phyloP scores from a whole-genome alignment of 352 stramenopile species.

The Phytopythium delawarense region DNA sequence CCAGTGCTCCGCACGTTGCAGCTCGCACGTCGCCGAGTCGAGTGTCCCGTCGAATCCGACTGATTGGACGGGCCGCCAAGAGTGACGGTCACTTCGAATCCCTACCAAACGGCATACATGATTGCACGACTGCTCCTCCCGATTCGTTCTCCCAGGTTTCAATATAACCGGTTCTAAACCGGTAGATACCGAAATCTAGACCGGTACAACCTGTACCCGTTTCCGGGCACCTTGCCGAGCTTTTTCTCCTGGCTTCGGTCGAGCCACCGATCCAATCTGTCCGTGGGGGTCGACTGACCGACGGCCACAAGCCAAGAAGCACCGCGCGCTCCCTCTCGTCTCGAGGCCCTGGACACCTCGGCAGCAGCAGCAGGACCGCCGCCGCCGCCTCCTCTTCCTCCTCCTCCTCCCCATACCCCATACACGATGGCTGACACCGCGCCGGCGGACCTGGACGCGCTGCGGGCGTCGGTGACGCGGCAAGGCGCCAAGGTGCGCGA shows the following conservation, averaged over 20 bases:
- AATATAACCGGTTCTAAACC: not conserved
- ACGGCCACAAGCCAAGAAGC: not conserved
- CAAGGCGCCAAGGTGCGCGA: slow-evolving; percentile 94
- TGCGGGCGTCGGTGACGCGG: slow-evolving; percentile 94
- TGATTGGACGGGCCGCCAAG: not conserved
- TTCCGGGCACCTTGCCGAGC: too few relatives aligned
- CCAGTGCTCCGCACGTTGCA: not conserved
- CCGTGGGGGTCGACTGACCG: not conserved
- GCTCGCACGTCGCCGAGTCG: not conserved
- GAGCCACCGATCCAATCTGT: too few relatives aligned
- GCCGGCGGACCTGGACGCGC: slow-evolving; percentile 89
- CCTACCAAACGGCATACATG: not conserved
- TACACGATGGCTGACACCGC: slow-evolving; percentile 12
- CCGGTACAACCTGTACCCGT: too few relatives aligned
- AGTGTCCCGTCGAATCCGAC: not conserved
- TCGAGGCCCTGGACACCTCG: too few relatives aligned
- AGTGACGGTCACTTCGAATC: not conserved
- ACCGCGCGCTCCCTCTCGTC: not conserved
- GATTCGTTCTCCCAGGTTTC: not conserved
- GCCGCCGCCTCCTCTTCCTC: too few relatives aligned
- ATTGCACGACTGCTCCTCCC: not conserved
- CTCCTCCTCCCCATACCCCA: too few relatives aligned
- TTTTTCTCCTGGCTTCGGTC: too few relatives aligned
- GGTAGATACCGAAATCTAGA: too few relatives aligned
- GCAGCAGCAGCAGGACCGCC: too few relatives aligned